Conservation (phyloP, 2,329 filamentous ascomycete species). For the Fusarium euwallaceae region DNA sequence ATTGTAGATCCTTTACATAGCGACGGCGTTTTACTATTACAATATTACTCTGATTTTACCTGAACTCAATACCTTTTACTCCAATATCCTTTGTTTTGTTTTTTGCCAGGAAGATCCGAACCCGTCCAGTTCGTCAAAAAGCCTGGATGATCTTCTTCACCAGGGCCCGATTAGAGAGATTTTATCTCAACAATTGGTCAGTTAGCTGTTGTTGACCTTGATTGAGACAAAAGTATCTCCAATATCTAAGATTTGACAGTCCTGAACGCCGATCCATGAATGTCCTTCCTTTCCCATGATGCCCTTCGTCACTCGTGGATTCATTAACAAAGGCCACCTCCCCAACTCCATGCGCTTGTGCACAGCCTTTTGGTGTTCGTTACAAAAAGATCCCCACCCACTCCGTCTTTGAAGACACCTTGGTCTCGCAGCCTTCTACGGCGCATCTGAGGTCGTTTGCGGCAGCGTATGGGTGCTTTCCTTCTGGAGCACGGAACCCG, state of each 20-base stretch:
- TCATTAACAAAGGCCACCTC: slow-evolving; percentile 14
- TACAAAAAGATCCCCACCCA: slow-evolving; percentile 74
- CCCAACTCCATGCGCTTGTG: slow-evolving; percentile 2
- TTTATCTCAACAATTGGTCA: neutral
- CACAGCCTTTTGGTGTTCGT: slow-evolving; percentile 18
- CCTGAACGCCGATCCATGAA: slow-evolving; percentile 39
- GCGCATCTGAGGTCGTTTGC: slow-evolving; percentile 62
- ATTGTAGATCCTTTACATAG: slow-evolving; percentile 22
- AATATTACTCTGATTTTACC: slow-evolving; percentile 11
- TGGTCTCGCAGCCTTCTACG: slow-evolving; percentile 68
- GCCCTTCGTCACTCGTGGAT: slow-evolving; percentile 34
- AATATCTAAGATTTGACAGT: slow-evolving; percentile 15
- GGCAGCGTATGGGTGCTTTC: slow-evolving; percentile 42
- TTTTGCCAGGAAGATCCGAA: neutral
- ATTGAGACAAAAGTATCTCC: slow-evolving; percentile 3
- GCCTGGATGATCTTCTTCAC: neutral
- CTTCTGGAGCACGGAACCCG: slow-evolving; percentile 55
- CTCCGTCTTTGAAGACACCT: slow-evolving; percentile 65
- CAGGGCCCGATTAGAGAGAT: neutral
- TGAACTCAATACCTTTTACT: neutral
- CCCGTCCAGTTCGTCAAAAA: neutral
- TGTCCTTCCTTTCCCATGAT: neutral
- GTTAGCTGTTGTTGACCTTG: neutral
- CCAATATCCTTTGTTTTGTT: neutral
- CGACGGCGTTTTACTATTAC: slow-evolving; percentile 24